A percentile compares a stretch with the other conserved stretches of the same genome.
Conservation (phyloP, 2,329 filamentous ascomycete genomes). For the Bipolaris zeicola region DNA sequence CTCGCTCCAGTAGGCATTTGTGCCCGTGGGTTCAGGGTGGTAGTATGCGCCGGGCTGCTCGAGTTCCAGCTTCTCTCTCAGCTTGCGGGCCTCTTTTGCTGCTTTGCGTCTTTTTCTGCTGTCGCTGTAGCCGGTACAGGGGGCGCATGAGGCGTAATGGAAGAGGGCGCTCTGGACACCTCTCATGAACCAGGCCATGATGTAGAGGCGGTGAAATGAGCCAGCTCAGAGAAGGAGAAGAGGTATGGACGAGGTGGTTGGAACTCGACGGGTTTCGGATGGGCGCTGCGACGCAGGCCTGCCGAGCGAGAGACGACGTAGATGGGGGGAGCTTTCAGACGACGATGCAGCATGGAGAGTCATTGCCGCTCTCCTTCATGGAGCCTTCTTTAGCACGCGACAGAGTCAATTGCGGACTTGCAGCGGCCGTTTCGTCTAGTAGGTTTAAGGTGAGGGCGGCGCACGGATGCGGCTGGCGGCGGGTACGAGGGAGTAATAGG, state of each 20-base stretch:
- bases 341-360: constrained; percentile 27
- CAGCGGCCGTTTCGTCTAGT: constrained; percentile 14
- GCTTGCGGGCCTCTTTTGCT: constrained; percentile 69
- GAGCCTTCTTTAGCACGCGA: constrained; percentile 13
- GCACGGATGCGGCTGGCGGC: constrained; percentile 18
- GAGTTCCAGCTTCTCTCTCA: constrained; percentile 67
- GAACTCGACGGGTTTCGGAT: constrained; percentile 1
- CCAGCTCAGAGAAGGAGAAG: constrained; percentile 1
- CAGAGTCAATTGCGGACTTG: constrained; percentile 10
- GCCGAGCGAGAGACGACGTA: constrained; percentile 8
- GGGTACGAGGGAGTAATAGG: constrained; percentile 1
- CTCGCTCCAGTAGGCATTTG: constrained; percentile 86
- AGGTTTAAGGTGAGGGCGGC: constrained; percentile 17
- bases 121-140: constrained; percentile 74
- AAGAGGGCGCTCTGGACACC: constrained; percentile 76
- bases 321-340: constrained; percentile 28
- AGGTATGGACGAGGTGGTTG: background rate
- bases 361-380: constrained; percentile 30
- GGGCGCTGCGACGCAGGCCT: constrained; percentile 5
- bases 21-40: constrained; percentile 82
- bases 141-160: constrained; percentile 77
- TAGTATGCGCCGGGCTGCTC: constrained; percentile 76
- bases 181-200: constrained; percentile 50
- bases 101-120: constrained; percentile 72
- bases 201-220: constrained; percentile 1